Base-by-base conservation (phyloP, 768 basidiomycete genomes). In the Dacryopinax primogenitus region DNA sequence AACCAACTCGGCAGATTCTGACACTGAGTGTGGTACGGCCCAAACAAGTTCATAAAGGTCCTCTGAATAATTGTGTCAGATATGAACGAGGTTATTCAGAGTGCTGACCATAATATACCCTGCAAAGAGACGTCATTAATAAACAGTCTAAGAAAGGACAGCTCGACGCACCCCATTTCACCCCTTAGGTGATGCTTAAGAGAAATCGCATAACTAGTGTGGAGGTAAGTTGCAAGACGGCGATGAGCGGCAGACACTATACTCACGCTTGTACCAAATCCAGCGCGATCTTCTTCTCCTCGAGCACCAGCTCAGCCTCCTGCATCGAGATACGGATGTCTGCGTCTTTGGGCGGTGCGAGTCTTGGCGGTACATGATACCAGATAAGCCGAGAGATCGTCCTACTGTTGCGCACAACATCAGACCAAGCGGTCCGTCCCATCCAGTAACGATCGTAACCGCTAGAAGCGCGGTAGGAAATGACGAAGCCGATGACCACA, bases 101-200 rank as follows among this genome's bases (percentile, higher is more conserved):
- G n/a, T n/a, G n/a, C 21, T 15, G 39, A 33, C 33, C 30, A 34
- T 33, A 21, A 41, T 13, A 33, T 16, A 64, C 68, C 9, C 41
- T 44, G 23, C 3, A 44, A 44, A 44, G 3, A 4, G 18, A 4
- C 16, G 7, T 3, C 3, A 6, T 44, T 6, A 44, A 23, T 18
- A 15, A 6, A 6, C 7, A 6, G 18, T 3, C 18, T 15, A 44
- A 6, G 7, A 4, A 44, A 44, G 3, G 18, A 3, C 41, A 4
- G 41, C 6, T 18, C 41, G 23, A 44, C 7, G 18, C 41, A 44
- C 41, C 41, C 41, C 41, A 44, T 44, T 18, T 44, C 66, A 79
- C 82, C 81, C 73, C 84, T 77, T 28, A 86, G 73, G 68, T 86
- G 83, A 71, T 86, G 86, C 70, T 86, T 86, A 13, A 84, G 67